Conservation (phyloP, 495 filamentous ascomycete species). For the Filosporella fistucella region DNA sequence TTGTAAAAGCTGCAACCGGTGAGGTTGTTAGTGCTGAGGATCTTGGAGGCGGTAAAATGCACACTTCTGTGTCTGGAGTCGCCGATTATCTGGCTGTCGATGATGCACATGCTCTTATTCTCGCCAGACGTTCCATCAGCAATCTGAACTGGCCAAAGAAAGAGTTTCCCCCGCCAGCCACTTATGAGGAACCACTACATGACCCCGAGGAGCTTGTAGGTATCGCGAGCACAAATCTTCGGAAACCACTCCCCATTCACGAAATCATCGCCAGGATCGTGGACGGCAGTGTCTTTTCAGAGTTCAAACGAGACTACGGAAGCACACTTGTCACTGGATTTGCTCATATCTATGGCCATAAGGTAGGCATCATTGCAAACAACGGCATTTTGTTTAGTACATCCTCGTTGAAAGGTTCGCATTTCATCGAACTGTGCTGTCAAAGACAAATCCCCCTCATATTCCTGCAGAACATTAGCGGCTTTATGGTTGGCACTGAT, state of each 20-base stretch:
- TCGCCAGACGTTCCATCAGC: constrained; percentile 75
- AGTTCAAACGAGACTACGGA: constrained; percentile 94
- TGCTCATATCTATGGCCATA: constrained; percentile 83
- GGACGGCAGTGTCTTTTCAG: constrained; percentile 82
- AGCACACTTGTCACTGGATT: constrained; percentile 91
- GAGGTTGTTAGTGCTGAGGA: constrained; percentile 92
- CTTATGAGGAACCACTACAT: constrained; percentile 69
- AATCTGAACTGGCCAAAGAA: constrained; percentile 80
- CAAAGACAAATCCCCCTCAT: constrained; percentile 86
- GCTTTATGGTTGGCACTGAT: constrained; percentile 95
- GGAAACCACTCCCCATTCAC: constrained; percentile 75
- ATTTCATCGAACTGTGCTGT: constrained; percentile 96
- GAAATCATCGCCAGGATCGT: constrained; percentile 95
- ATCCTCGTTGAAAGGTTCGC: constrained; percentile 86
- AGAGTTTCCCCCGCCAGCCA: constrained; percentile 16
- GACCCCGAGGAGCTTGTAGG: constrained; percentile 77
- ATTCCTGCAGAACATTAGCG: constrained; percentile 94
- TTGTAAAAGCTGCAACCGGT: constrained; percentile 95
- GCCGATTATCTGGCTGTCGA: constrained; percentile 94
- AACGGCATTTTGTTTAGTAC: constrained; percentile 97
- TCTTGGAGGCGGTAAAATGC: constrained; percentile 87
- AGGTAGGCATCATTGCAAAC: constrained; percentile 91
- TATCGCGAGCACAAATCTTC: constrained; percentile 84
- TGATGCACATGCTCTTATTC: constrained; percentile 87
- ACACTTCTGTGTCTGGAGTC: constrained; percentile 88